Percentiles rank a stretch among this genome's conserved stretches.
phyloP scores from a whole-genome alignment of 208 protist species.

The Wallacemonas sp. region DNA sequence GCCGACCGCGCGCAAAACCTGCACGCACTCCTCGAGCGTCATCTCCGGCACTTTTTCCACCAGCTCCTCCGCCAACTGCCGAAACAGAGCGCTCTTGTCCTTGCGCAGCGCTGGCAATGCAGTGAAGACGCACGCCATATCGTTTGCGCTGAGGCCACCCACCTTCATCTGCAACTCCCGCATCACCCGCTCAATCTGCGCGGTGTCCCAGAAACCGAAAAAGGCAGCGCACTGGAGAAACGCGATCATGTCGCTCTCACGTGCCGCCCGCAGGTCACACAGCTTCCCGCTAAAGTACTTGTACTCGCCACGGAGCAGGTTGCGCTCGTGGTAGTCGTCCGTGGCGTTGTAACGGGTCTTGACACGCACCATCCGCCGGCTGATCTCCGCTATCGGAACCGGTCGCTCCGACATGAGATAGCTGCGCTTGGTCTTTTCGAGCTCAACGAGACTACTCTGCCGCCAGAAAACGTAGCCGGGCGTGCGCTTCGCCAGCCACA shows the following conservation, averaged over 20 bases:
- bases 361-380: slow-evolving; percentile 80
- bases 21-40: slow-evolving; percentile 74
- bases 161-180: slow-evolving; percentile 58
- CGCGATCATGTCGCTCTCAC: slow-evolving; percentile 65
- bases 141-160: slow-evolving; percentile 40
- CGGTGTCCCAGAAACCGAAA: slow-evolving; percentile 89
- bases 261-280: slow-evolving; percentile 70
- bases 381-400: slow-evolving; percentile 77
- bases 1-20: slow-evolving; percentile 50
- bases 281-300: slow-evolving; percentile 93
- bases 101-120: slow-evolving; percentile 70
- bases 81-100: slow-evolving; percentile 47
- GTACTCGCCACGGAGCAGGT: slow-evolving; percentile 89
- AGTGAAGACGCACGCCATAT: slow-evolving; percentile 66
- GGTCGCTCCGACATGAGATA: slow-evolving; percentile 74
- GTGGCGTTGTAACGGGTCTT: slow-evolving; percentile 75
- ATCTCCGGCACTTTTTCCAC: slow-evolving; percentile 53
- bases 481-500: slow-evolving; percentile 57
- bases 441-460: slow-evolving; percentile 66
- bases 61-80: slow-evolving; percentile 38
- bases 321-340: slow-evolving; percentile 78
- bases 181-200: slow-evolving; percentile 74
- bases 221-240: slow-evolving; percentile 79
- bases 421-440: slow-evolving; percentile 75
- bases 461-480: slow-evolving; percentile 92